Conservation (phyloP, 768 basidiomycete genomes). For the Boletellus emodensis region DNA sequence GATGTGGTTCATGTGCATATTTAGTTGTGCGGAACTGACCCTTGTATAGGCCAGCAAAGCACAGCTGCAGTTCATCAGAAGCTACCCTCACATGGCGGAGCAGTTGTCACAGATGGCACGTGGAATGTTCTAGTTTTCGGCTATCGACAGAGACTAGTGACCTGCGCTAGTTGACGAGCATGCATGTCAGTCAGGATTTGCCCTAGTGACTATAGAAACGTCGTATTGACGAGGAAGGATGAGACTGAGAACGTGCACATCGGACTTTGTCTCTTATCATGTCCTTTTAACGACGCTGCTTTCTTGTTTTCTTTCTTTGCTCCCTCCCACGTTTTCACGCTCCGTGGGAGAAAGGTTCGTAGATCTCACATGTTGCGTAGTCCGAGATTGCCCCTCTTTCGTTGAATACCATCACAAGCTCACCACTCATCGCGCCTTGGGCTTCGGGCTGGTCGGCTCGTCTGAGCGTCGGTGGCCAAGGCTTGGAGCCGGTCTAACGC, state of each 20-base stretch:
- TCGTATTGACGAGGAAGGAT: constrained; percentile 1
- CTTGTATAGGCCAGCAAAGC: constrained; percentile 69
- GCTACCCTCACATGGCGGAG: constrained; percentile 82
- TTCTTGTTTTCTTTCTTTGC: background rate
- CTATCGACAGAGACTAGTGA: background rate
- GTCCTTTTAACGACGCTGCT: constrained; percentile 7
- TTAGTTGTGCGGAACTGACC: background rate
- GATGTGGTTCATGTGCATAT: background rate
- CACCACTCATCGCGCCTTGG: constrained; percentile 9
- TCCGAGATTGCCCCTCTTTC: background rate
- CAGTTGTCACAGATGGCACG: constrained; percentile 51
- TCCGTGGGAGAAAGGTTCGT: background rate
- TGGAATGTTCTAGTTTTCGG: constrained; percentile 30
- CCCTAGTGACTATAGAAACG: constrained; percentile 14
- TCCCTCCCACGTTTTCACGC: no score
- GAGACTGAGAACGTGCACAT: constrained; percentile 5
- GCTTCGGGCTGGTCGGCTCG: no score
- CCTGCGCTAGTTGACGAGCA: constrained; percentile 1
- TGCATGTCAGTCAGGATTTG: constrained; percentile 12
- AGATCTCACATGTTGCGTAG: background rate
- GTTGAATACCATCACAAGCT: constrained; percentile 16
- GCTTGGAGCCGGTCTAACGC: no score
- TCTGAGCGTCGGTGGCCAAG: no score
- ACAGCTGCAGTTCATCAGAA: constrained; percentile 78
- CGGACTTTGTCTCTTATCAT: constrained; percentile 1